Evolutionary conservation across 148 eudicot genomes (phyloP).

Genomic region (Linanthus parryae): DNA sequence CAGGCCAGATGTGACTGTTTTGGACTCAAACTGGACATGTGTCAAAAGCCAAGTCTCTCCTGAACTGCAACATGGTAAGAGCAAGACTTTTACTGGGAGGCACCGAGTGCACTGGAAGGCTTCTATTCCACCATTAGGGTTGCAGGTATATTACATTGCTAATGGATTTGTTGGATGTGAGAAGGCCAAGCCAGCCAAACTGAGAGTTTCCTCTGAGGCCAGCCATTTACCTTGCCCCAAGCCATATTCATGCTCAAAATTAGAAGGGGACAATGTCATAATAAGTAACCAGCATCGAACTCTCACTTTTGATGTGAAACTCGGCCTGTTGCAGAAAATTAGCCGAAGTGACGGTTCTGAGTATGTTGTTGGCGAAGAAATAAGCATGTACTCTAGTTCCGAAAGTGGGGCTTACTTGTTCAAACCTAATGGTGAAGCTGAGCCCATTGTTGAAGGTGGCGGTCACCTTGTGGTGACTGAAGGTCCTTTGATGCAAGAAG

Average conservation of each 20-base stretch:
- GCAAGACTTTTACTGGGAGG: slow-evolving; percentile 59
- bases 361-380: slow-evolving; percentile 57
- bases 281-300: slow-evolving; percentile 55
- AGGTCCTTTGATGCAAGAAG: slow-evolving; percentile 82
- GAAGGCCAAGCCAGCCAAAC: slow-evolving; percentile 57
- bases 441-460: slow-evolving; percentile 40
- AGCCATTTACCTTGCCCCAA: slow-evolving; percentile 49
- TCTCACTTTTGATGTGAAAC: slow-evolving; percentile 53
- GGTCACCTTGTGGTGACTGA: slow-evolving; percentile 58
- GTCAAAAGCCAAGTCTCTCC: slow-evolving; percentile 93
- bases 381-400: slow-evolving; percentile 70
- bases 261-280: slow-evolving; percentile 45
- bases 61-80: slow-evolving; percentile 64
- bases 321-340: slow-evolving; percentile 64
- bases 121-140: slow-evolving; percentile 79
- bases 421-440: slow-evolving; percentile 78
- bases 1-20: slow-evolving; percentile 70
- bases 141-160: slow-evolving; percentile 81
- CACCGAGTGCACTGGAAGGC: slow-evolving; percentile 94
- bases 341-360: slow-evolving; percentile 43
- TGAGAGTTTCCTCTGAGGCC: slow-evolving; percentile 40
- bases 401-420: slow-evolving; percentile 95
- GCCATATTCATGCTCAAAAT: slow-evolving; percentile 64
- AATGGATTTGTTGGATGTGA: slow-evolving; percentile 78
- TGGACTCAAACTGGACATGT: slow-evolving; percentile 97